These are phyloP conservation scores for Hypocrella siamensis DNA, from an alignment of 2,329 filamentous ascomycete species.

Conservation along the genomic window DNA sequence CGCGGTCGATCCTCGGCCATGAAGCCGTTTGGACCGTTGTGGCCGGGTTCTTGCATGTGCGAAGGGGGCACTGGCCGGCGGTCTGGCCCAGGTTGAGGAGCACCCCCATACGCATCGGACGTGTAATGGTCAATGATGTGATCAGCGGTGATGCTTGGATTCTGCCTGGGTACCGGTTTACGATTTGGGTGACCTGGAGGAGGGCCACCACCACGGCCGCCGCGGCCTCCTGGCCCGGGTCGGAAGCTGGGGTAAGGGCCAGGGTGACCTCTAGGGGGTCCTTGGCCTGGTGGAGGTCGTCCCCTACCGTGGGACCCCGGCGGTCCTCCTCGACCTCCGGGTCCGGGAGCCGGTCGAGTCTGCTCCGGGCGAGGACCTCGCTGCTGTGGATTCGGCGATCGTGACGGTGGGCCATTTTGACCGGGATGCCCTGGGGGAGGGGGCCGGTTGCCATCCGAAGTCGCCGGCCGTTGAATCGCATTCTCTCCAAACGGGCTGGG, in stretches of 20 bases:
- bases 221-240: conserved; percentile 12
- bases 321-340: conserved; percentile 4
- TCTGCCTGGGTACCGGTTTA: conserved; percentile 13
- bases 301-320: conserved; percentile 9
- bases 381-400: conserved; percentile 14
- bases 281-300: conserved; percentile 6
- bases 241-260: conserved; percentile 6
- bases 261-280: conserved; percentile 6
- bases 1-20: conserved; percentile 46
- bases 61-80: conserved; percentile 6
- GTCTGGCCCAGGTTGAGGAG: conserved; percentile 4
- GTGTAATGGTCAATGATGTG: conserved; percentile 24
- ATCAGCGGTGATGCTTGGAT: conserved; percentile 17
- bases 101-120: conserved; percentile 11
- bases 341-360: conserved; percentile 2
- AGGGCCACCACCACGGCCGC: conserved; percentile 9
- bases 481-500: conserved; percentile 16
- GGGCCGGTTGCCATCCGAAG: conserved; percentile 16
- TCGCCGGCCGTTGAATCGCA: conserved; percentile 14
- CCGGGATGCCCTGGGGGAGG: conserved; percentile 14
- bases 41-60: conserved; percentile 13
- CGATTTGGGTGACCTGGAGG: conserved; percentile 10
- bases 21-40: conserved; percentile 39
- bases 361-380: conserved; percentile 12
- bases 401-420: conserved; percentile 8